A percentile compares a stretch with the other conserved stretches of the same genome.
Evolutionary conservation across 768 basidiomycete genomes (phyloP).

Genomic region (Leccinum imitatum): DNA sequence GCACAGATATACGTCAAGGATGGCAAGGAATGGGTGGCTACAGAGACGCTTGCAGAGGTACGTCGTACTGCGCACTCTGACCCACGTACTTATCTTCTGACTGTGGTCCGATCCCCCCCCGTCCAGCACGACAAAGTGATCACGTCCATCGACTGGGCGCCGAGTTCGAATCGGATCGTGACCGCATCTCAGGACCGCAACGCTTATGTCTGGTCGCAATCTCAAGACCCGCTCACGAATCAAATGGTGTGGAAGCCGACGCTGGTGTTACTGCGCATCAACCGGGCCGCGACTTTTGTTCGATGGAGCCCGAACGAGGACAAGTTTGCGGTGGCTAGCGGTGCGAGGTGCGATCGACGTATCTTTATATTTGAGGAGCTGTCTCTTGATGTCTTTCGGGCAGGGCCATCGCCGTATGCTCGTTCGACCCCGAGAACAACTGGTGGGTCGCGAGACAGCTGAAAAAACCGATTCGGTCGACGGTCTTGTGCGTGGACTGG

Average conservation of each 20-base stretch:
- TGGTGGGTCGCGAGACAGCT: constrained; percentile 99
- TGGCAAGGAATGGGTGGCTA: constrained; percentile 65
- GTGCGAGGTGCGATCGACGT: constrained; percentile 64
- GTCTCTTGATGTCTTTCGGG: background rate
- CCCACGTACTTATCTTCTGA: background rate
- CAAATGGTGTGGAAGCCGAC: constrained; percentile 88
- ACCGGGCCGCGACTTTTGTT: constrained; percentile 92
- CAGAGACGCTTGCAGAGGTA: constrained; percentile 86
- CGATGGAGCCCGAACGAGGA: constrained; percentile 97
- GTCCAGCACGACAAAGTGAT: constrained; percentile 93
- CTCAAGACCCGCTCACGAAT: constrained; percentile 70
- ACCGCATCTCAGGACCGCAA: constrained; percentile 99
- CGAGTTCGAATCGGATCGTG: constrained; percentile 93
- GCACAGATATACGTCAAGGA: constrained; percentile 74
- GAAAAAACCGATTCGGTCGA: constrained; percentile 97
- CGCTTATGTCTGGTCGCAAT: constrained; percentile 96
- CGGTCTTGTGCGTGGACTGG: constrained; percentile 94
- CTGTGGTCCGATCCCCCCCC: background rate
- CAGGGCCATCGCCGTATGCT: constrained; percentile 93
- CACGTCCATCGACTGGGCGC: constrained; percentile 99
- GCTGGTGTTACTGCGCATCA: constrained; percentile 92
- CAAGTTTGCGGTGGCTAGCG: constrained; percentile 98
- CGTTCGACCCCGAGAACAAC: constrained; percentile 95
- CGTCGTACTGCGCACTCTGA: background rate
- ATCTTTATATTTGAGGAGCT: background rate